phyloP scores from a whole-genome alignment of 306 rosid species.

The Arachis stenosperma region DNA sequence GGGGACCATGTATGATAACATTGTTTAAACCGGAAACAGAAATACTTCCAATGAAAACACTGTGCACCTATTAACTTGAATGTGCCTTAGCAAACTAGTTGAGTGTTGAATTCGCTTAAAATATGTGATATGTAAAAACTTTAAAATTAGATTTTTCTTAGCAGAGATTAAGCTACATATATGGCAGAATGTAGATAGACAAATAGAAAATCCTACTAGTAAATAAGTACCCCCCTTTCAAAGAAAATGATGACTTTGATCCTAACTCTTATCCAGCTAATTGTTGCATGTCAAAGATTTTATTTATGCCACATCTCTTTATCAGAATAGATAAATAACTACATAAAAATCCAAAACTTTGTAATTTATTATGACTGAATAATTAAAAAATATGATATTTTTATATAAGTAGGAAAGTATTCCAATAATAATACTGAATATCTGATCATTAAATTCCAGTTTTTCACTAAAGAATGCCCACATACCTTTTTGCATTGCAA shows the following conservation, averaged over 20 bases:
- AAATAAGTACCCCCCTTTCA: no score
- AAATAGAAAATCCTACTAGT: background rate
- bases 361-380: background rate
- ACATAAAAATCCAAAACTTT: background rate
- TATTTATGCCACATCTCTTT: background rate
- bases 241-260: background rate
- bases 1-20: background rate
- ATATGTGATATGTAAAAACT: background rate
- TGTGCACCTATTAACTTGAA: constrained; percentile 2
- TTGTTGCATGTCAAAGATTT: background rate
- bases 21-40: constrained; percentile 36
- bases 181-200: background rate
- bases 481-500: constrained; percentile 89
- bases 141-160: background rate
- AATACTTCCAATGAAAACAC: constrained; percentile 23
- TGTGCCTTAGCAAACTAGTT: constrained; percentile 1
- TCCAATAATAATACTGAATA: constrained; percentile 8
- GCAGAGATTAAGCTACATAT: background rate
- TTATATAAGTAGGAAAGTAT: background rate
- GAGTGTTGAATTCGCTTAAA: background rate
- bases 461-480: constrained; percentile 26
- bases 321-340: constrained; percentile 6
- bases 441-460: constrained; percentile 23
- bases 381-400: constrained; percentile 11
- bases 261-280: constrained; percentile 7